Evolutionary conservation across 1,284 basidiomycete species (phyloP).

Genomic region (Lentinula novae-zelandiae): DNA sequence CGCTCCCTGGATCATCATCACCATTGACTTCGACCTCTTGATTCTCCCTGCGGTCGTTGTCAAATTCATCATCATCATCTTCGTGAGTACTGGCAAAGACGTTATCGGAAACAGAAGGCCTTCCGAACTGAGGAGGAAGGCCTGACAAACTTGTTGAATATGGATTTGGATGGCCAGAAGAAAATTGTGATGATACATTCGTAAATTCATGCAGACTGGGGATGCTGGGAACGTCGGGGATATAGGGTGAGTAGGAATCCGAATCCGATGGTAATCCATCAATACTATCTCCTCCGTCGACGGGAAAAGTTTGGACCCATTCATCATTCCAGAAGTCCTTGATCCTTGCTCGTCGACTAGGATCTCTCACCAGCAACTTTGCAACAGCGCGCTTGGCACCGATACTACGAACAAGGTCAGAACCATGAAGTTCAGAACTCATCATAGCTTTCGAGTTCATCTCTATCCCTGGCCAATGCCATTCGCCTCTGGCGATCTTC

Average conservation of each 20-base stretch:
- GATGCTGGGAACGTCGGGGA: neutral
- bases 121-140: neutral
- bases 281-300: conserved; percentile 8
- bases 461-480: conserved; percentile 56
- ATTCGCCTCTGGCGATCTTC: conserved; percentile 77
- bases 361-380: conserved; percentile 66
- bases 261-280: conserved; percentile 3
- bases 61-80: conserved; percentile 17
- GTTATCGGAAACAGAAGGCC: neutral
- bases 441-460: conserved; percentile 6
- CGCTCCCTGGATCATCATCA: neutral
- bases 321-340: conserved; percentile 63
- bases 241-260: neutral
- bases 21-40: conserved; percentile 17
- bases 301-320: conserved; percentile 47
- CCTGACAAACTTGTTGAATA: conserved; percentile 6
- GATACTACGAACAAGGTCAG: conserved; percentile 38
- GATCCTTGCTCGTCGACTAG: conserved; percentile 54
- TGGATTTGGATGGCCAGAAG: neutral
- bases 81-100: conserved; percentile 9
- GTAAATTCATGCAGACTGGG: neutral
- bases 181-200: neutral
- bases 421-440: conserved; percentile 27
- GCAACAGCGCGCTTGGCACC: conserved; percentile 55
- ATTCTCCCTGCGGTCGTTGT: conserved; percentile 22